These are phyloP conservation scores for Ulota crispa DNA, from an alignment of 225 moss, liverwort and hornwort genomes.

Conservation along the genomic window DNA sequence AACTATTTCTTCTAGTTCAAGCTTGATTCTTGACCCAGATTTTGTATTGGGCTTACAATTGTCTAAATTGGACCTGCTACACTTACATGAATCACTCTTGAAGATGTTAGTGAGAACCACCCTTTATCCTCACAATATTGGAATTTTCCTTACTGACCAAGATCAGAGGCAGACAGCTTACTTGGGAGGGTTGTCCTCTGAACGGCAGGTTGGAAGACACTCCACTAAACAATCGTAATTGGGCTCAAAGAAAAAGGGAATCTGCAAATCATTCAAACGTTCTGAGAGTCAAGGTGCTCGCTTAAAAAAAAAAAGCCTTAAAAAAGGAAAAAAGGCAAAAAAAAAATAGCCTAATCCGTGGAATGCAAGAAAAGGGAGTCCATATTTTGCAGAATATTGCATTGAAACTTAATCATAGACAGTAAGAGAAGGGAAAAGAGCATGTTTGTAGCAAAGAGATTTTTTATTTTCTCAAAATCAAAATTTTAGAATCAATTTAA, in stretches of 20 bases:
- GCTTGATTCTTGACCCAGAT: neutral
- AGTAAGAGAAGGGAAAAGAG: too few relatives aligned
- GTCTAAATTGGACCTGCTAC: neutral
- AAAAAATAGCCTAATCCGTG: too few relatives aligned
- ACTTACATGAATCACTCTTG: neutral
- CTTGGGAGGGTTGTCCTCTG: constrained; percentile 65
- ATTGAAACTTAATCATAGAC: too few relatives aligned
- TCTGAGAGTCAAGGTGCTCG: neutral
- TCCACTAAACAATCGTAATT: constrained; percentile 75
- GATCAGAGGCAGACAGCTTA: constrained; percentile 25
- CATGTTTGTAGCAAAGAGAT: too few relatives aligned
- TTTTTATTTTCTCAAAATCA: too few relatives aligned
- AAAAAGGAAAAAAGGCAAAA: too few relatives aligned
- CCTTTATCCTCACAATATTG: neutral
- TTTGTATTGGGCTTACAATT: neutral
- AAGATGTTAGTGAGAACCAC: neutral
- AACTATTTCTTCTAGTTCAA: neutral
- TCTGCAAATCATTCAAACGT: constrained; percentile 35
- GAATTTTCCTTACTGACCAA: neutral
- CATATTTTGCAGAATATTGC: too few relatives aligned
- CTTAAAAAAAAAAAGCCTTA: neutral
- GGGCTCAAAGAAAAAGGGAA: constrained; percentile 73
- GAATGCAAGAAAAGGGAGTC: too few relatives aligned
- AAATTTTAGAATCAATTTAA: too few relatives aligned
- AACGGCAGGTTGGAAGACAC: constrained; percentile 80